Base-by-base conservation (phyloP, 1,284 basidiomycete genomes). In the Golubevia pallescens region DNA sequence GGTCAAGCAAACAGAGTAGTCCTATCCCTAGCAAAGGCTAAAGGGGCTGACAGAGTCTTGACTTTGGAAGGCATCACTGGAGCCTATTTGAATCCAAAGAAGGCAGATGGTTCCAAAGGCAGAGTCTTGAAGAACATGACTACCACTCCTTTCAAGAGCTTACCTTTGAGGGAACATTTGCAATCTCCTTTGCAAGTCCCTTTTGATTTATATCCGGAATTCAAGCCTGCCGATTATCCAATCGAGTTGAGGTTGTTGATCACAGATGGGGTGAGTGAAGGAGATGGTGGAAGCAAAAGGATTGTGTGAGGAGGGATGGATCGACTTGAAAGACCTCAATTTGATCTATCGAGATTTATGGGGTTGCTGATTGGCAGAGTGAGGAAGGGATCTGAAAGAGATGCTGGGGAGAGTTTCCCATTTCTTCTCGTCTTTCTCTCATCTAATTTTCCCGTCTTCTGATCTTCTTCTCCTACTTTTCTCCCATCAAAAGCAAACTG, bases 121-220 rank as follows among this genome's bases (percentile, higher is more conserved):
- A 73, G 74, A 53, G 80, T 84, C 28, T 61, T 84, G 57, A 73
- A 80, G 58, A 84, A 84, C 74, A 82, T 84, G 80, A 84, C 80
- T 55, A 74, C 74, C n/a, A 71, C 74, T 20, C 51, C 67, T 10
- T 71, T 76, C 74, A 78, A 81, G 68, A 71, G 70, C 48, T 71
- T 75, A 5, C 74, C 78, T 21, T 70, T 84, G 28, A 67, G 68
- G 21, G 63, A 68, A 54, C 68, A 70, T 20, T 66, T 71, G 28
- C 78, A 76, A 28, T 63, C 73, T 48, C 72, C 80, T 28, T 57
- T 80, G 1, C 80, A 84, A 61, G 68, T 82, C 20, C 80, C 81
- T 1, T 84, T 69, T 63, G 73, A 83, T 67, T 80, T 84, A 61
- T 79, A 70, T 19, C 76, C 81, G 38, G 81, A 84, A 58, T 82